These are phyloP conservation scores for Globisporangium spinosum DNA, from an alignment of 352 stramenopile genomes.

Conservation along the genomic window DNA sequence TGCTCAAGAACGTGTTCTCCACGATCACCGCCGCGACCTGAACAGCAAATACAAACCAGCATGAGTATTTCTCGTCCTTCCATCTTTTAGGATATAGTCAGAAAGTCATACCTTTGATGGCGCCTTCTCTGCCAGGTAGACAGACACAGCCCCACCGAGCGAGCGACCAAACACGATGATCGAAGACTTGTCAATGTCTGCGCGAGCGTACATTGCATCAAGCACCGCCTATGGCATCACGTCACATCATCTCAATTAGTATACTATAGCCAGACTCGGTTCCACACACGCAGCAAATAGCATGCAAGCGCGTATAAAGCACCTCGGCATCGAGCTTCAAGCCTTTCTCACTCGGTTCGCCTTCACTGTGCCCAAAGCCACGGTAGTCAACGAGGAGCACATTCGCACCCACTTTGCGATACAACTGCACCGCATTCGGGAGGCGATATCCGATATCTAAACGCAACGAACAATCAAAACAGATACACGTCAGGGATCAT, in stretches of 20 bases:
- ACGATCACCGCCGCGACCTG: slow-evolving; percentile 89
- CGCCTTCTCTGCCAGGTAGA: slow-evolving; percentile 85
- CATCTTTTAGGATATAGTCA: neutral
- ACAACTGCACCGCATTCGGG: slow-evolving; percentile 91
- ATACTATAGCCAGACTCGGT: neutral
- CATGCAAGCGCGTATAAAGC: neutral
- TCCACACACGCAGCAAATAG: neutral
- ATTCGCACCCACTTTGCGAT: slow-evolving; percentile 83
- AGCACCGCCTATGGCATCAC: slow-evolving; percentile 46
- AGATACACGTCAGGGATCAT: neutral
- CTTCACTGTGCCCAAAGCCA: slow-evolving; percentile 91
- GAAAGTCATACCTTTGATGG: slow-evolving; percentile 41
- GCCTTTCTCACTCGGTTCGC: slow-evolving; percentile 81
- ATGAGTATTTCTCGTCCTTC: neutral
- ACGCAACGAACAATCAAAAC: neutral
- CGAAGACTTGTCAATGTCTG: slow-evolving; percentile 82
- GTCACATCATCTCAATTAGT: neutral
- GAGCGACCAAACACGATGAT: slow-evolving; percentile 92
- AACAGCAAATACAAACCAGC: slow-evolving; percentile 3
- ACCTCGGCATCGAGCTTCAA: slow-evolving; percentile 91
- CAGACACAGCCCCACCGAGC: slow-evolving; percentile 90
- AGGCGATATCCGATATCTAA: slow-evolving; percentile 92
- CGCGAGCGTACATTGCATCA: slow-evolving; percentile 62
- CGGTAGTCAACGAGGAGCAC: slow-evolving; percentile 94
- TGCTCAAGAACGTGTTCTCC: slow-evolving; percentile 95